phyloP scores from a whole-genome alignment of 805 yeast genomes.

The Cyberlindnera meyerae region DNA sequence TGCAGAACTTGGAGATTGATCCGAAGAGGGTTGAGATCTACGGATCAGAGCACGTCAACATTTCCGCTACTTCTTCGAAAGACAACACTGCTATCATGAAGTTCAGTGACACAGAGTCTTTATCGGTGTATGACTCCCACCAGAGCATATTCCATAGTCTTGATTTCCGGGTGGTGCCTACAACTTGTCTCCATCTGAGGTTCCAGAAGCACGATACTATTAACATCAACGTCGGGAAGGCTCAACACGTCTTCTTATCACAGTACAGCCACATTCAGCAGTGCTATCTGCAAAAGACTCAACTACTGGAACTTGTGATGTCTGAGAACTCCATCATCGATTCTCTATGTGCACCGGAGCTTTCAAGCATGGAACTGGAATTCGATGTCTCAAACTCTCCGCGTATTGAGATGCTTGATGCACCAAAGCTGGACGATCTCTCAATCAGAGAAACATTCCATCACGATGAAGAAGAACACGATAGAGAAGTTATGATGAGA shows the following conservation, averaged over 20 bases:
- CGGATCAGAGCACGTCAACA: neutral
- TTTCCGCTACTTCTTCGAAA: neutral
- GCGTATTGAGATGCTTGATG: slow-evolving; percentile 1
- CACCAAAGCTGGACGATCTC: slow-evolving; percentile 2
- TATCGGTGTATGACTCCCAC: slow-evolving; percentile 3
- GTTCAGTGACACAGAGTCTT: neutral
- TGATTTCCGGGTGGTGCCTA: slow-evolving; percentile 5
- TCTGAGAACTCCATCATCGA: slow-evolving; percentile 1
- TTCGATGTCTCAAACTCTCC: slow-evolving; percentile 4
- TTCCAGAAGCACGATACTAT: slow-evolving; percentile 5
- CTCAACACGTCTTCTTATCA: slow-evolving; percentile 2
- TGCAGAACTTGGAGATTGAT: slow-evolving; percentile 6
- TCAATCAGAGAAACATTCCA: neutral
- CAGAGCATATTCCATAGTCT: slow-evolving; percentile 4
- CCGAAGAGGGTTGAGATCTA: slow-evolving; percentile 12
- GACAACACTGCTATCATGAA: slow-evolving; percentile 5
- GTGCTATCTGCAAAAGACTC: slow-evolving; percentile 1
- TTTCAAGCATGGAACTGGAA: slow-evolving; percentile 1
- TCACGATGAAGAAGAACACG: slow-evolving; percentile 1
- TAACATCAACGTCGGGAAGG: slow-evolving; percentile 4
- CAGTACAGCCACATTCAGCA: slow-evolving; percentile 1
- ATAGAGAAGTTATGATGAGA: slow-evolving; percentile 2
- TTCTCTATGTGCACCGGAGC: slow-evolving; percentile 3
- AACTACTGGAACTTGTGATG: slow-evolving; percentile 1
- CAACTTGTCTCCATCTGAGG: slow-evolving; percentile 1